phyloP scores from a whole-genome alignment of 1,284 basidiomycete species.

The Spongiforma sp. region DNA sequence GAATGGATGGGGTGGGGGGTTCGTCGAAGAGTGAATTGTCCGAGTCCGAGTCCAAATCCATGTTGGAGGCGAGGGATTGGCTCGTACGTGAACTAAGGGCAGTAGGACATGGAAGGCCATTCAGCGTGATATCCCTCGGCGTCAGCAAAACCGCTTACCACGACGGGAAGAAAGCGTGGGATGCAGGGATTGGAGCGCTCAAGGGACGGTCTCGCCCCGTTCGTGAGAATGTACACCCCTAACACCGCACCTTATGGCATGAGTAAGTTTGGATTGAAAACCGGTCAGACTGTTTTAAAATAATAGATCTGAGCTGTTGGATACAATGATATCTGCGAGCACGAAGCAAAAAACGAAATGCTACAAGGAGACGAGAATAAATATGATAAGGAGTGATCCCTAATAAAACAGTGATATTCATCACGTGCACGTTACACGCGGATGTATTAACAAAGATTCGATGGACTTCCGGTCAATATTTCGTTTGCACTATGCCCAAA shows the following conservation, averaged over 20 bases:
- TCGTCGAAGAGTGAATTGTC: constrained; percentile 50
- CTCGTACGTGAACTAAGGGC: constrained; percentile 4
- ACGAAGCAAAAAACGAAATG: too few species aligned
- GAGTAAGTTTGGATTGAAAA: background rate
- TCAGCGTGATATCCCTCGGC: too few species aligned
- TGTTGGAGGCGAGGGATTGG: constrained; percentile 1
- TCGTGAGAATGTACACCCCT: constrained; percentile 27
- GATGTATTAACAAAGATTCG: too few species aligned
- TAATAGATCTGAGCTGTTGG: too few species aligned
- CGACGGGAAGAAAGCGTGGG: constrained; percentile 8
- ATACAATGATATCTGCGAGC: too few species aligned
- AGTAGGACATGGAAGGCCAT: constrained; percentile 17
- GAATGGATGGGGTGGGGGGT: constrained; percentile 15
- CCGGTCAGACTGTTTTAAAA: background rate
- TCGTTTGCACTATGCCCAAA: too few species aligned
- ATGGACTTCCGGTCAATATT: too few species aligned
- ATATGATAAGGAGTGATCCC: too few species aligned
- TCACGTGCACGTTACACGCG: too few species aligned
- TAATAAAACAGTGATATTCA: too few species aligned
- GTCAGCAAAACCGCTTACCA: too few species aligned
- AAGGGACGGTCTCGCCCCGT: background rate
- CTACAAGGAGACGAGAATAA: too few species aligned
- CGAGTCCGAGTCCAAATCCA: constrained; percentile 32
- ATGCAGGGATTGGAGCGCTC: background rate
- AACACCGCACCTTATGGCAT: constrained; percentile 1